phyloP scores from a whole-genome alignment of 345 rosid species.

The Ceriops zippeliana region DNA sequence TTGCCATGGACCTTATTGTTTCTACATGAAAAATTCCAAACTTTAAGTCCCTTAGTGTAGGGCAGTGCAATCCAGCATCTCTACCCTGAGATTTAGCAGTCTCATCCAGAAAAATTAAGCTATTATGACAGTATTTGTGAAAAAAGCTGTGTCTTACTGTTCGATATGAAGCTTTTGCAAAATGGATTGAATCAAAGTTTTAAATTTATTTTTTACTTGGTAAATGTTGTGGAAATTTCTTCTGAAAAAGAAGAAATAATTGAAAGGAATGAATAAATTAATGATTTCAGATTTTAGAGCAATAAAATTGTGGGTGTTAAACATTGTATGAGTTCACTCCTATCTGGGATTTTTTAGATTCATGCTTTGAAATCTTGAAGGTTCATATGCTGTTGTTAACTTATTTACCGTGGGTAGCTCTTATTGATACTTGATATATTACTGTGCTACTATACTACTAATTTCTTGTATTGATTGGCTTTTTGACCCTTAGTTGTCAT shows the following conservation, averaged over 20 bases:
- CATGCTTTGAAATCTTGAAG: neutral
- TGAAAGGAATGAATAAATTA: too few relatives aligned
- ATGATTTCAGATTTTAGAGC: too few relatives aligned
- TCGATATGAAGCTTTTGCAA: neutral
- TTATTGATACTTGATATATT: too few relatives aligned
- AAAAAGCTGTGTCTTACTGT: neutral
- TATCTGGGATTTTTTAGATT: neutral
- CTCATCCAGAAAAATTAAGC: neutral
- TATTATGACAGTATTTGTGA: neutral
- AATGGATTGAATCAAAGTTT: neutral
- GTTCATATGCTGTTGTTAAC: too few relatives aligned
- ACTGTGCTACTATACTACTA: neutral
- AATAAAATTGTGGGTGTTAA: neutral
- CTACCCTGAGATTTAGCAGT: neutral
- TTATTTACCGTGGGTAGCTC: too few relatives aligned
- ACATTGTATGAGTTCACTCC: neutral
- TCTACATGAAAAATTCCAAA: neutral
- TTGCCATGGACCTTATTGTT: neutral
- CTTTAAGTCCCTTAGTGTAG: neutral
- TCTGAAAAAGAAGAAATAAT: too few relatives aligned
- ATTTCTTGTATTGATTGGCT: neutral
- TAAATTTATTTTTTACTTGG: neutral
- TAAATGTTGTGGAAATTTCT: too few relatives aligned
- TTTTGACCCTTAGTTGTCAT: constrained; percentile 2
- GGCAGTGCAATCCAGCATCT: neutral